phyloP scores from a whole-genome alignment of 2,329 filamentous ascomycete genomes.

The Clarireedia monteithiana region DNA sequence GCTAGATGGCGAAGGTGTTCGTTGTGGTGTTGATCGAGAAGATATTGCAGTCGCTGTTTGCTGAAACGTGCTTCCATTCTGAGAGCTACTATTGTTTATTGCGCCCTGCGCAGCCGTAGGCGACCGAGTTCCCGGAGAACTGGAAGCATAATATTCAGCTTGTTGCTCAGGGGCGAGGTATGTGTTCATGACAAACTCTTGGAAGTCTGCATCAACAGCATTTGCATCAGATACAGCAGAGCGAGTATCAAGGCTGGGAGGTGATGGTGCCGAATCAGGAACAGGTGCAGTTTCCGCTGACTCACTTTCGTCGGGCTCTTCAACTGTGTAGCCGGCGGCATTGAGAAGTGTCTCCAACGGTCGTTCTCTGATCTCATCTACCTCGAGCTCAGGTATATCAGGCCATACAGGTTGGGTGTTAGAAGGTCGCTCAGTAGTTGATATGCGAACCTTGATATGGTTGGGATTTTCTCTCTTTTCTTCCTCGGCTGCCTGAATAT shows the following conservation, averaged over 20 bases:
- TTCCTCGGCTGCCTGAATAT: slow-evolving; percentile 12
- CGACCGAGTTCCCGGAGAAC: not conserved
- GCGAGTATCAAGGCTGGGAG: not conserved
- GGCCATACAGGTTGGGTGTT: slow-evolving; percentile 12
- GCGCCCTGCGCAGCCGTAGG: not conserved
- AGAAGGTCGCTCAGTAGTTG: not conserved
- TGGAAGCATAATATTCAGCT: not conserved
- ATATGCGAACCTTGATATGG: not conserved
- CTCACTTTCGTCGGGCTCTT: slow-evolving; percentile 23
- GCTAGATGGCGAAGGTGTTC: slow-evolving; percentile 11
- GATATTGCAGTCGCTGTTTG: not conserved
- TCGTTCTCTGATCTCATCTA: slow-evolving; percentile 24
- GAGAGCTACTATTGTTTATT: not conserved
- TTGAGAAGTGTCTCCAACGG: slow-evolving; percentile 24
- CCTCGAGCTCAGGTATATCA: slow-evolving; percentile 19
- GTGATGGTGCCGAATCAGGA: not conserved
- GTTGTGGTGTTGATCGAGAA: slow-evolving; percentile 6
- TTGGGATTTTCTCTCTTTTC: not conserved
- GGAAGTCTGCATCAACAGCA: not conserved
- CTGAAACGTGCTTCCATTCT: not conserved
- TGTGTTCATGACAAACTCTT: not conserved
- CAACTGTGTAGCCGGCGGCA: slow-evolving; percentile 22
- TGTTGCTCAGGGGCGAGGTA: not conserved
- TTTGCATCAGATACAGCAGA: not conserved
- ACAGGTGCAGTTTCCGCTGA: not conserved